phyloP scores from a whole-genome alignment of 2,329 filamentous ascomycete genomes.

The Aureobasidium sp. region DNA sequence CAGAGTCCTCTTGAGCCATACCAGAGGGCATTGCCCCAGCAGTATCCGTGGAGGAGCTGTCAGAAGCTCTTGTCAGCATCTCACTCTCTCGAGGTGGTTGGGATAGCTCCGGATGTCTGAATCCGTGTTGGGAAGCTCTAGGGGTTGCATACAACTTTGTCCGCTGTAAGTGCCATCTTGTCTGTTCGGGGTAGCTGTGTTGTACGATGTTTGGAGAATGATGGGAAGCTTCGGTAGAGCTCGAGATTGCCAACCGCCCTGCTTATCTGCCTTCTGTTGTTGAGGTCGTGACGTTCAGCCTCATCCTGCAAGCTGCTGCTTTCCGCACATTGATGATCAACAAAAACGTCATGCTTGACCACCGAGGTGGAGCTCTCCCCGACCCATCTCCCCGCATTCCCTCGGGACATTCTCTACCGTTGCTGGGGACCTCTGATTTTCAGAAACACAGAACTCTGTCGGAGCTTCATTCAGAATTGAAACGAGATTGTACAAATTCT shows the following conservation, averaged over 20 bases:
- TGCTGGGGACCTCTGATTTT: neutral
- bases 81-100: neutral
- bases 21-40: slow-evolving; percentile 28
- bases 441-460: neutral
- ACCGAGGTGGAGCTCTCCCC: neutral
- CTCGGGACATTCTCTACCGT: neutral
- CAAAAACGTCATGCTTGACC: neutral
- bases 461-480: neutral
- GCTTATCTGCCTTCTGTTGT: neutral
- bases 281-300: neutral
- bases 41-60: slow-evolving; percentile 24
- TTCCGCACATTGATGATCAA: neutral
- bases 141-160: neutral
- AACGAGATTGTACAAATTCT: neutral
- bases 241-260: neutral
- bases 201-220: neutral
- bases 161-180: neutral
- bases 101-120: neutral
- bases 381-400: neutral
- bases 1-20: slow-evolving; percentile 26
- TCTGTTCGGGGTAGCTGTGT: neutral
- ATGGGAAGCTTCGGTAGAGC: neutral
- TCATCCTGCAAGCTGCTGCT: neutral
- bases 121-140: neutral
- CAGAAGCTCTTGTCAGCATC: neutral